Evolutionary conservation across 2,329 filamentous ascomycete genomes (phyloP).

Genomic region (Ceratocystis ficicola): DNA sequence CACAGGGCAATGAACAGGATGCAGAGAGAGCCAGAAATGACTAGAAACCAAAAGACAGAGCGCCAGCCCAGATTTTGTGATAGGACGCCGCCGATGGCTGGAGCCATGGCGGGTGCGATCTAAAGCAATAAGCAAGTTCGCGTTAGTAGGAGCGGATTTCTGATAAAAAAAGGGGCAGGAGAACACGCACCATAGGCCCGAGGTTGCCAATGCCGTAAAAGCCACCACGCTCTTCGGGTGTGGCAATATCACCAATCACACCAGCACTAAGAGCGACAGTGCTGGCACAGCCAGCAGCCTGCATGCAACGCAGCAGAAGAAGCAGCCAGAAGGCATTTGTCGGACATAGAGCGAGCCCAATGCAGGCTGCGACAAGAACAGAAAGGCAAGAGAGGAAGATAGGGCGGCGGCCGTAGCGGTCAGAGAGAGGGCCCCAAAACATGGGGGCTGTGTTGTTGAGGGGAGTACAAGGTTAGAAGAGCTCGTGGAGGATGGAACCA

Average conservation of each 20-base stretch:
- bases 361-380: slow-evolving; percentile 28
- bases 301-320: slow-evolving; percentile 28
- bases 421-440: slow-evolving; percentile 30
- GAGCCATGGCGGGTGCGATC: slow-evolving; percentile 37
- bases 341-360: slow-evolving; percentile 29
- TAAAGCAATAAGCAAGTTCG: neutral
- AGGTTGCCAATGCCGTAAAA: slow-evolving; percentile 30
- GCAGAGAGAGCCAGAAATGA: slow-evolving; percentile 34
- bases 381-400: slow-evolving; percentile 28
- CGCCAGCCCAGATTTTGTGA: slow-evolving; percentile 39
- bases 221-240: slow-evolving; percentile 28
- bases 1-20: slow-evolving; percentile 29
- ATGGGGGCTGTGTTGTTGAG: slow-evolving; percentile 25
- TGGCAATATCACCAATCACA: slow-evolving; percentile 29
- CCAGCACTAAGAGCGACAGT: slow-evolving; percentile 30
- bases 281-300: slow-evolving; percentile 30
- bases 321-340: slow-evolving; percentile 29
- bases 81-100: slow-evolving; percentile 39
- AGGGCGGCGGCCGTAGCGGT: slow-evolving; percentile 28
- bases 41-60: slow-evolving; percentile 43
- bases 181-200: slow-evolving; percentile 26
- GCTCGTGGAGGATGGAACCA: neutral
- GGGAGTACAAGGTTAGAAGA: neutral
- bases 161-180: neutral
- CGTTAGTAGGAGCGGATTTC: neutral